Conservation (phyloP, 192 early-diverging fungal genomes). For the Linderina pennispora region DNA sequence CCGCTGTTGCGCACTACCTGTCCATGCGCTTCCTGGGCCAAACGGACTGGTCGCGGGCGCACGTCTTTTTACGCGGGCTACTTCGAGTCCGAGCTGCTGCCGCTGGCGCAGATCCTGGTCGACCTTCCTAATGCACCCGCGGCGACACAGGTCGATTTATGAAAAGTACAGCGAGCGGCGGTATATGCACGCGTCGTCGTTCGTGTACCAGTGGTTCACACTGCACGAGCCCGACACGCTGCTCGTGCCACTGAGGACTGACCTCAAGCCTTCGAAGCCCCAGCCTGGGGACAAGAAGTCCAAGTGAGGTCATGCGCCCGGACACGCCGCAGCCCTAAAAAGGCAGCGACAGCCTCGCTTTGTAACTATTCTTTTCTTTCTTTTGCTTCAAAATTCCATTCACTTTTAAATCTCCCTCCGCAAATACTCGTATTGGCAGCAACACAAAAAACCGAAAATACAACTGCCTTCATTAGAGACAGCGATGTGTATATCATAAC, state of each 20-base stretch:
- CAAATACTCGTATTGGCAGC: no score
- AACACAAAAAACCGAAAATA: no score
- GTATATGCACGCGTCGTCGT: slow-evolving; percentile 34
- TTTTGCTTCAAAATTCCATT: no score
- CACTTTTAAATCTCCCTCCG: no score
- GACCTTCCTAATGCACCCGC: slow-evolving; percentile 46
- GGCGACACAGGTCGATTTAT: slow-evolving; percentile 30
- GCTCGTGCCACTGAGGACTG: no score
- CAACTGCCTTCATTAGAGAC: no score
- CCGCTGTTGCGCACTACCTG: slow-evolving; percentile 42
- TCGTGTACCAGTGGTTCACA: slow-evolving; percentile 30
- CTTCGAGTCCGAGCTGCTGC: slow-evolving; percentile 51
- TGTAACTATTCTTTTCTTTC: no score
- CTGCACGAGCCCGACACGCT: slow-evolving; percentile 4
- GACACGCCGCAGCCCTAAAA: no score
- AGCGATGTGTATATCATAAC: no score
- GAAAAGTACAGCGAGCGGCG: slow-evolving; percentile 43
- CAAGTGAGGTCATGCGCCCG: slow-evolving; percentile 3
- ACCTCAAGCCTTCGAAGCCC: background rate
- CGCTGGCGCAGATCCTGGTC: slow-evolving; percentile 43
- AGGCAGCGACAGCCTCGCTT: no score
- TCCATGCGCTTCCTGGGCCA: slow-evolving; percentile 38
- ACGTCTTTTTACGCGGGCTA: slow-evolving; percentile 67
- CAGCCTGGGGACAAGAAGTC: slow-evolving; percentile 12
- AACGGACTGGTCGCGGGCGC: slow-evolving; percentile 47